Base-by-base conservation (phyloP, 192 early-diverging fungal genomes). In the Entomortierella beljakovae region DNA sequence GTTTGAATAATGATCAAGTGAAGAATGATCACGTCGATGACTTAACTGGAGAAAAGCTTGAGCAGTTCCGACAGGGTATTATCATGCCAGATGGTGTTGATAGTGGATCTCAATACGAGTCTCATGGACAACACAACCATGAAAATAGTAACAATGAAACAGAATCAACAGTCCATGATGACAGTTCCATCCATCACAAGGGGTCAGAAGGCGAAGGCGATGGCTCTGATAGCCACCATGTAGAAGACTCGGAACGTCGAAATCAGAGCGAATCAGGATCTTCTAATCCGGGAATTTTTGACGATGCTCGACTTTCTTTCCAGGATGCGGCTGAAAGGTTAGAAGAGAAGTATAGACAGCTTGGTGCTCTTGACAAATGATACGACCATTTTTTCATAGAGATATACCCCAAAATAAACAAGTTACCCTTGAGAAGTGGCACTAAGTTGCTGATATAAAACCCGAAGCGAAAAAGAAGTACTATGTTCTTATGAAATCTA, bases 51-150 rank as follows among this genome's bases (percentile, higher is more conserved):
- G 58, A 61, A 6, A 55, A 53, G 29, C 33, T 77, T 0, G 74
- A 77, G 28, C 58, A 58, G 49, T 77, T 69, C 48, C 74, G 74
- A 18, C 53, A 77, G n/a, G 74, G 74, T 1, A 46, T 77, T 20
- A 77, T 77, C 46, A 32, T 72, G 18, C 25, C 46, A 6, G 25
- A 58, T 37, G 61, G 42, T 2, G 22, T 33, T 32, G 38, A 65
- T 54, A 37, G 20, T 23, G 34, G 32, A n/a, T n/a, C n/a, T 34
- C 51, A 35, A 37, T 59, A 51, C 25, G 48, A 23, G 8, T 40
- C 42, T 18, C 33, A 20, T 4, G 38, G 53, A 37, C 55, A 64
- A 2, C 57, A 50, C 7, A 18, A 55, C 29, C 22, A 49, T 34
- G 18, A 38, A 25, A 40, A 16, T 33, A 25, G 20, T 67, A 55